Base-by-base conservation (phyloP, 2,329 filamentous ascomycete genomes). In the Sclerotinia sclerotiorum region DNA sequence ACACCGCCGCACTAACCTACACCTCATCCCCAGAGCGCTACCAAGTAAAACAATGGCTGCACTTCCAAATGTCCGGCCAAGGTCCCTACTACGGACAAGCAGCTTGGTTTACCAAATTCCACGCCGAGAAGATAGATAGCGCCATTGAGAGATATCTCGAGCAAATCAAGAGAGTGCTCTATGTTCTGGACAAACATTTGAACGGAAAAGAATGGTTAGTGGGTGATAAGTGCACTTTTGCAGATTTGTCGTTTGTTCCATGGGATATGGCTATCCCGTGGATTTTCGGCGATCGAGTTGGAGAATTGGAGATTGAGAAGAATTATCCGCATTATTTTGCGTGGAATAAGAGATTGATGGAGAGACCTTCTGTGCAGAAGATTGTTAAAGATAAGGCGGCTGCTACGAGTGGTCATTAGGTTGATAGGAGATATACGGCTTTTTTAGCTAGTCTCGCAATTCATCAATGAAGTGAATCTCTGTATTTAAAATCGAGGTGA, bases 141-240 rank as follows among this genome's bases (percentile, higher is more conserved):
- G 83, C 81, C 2, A 72, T 80, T 21, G 76, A 80, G 15, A 75
- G 82, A 15, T 85, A 84, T 73, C 70, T 70, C 11, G 77, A 80
- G 4, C 82, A 85, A 72, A 77, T 82, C 1, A 68, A 56, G 39
- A 58, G 70, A 5, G 69, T 75, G 3, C 58, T 79, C 0, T 71
- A 73, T 5, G 82, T 84, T 1, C 67, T 85, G 54, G 79, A 85
- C 17, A 72, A 65, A 7, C 77, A 79, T 67, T 74, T 84, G 19
- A 70, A 76, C 55, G 74, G 73, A 8, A 76, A 75, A 21, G 71
- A 77, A 32, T 81, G 74, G 54, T 73, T 82, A 2, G 78, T 82
- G 27, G 79, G 77, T 5, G 74, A 80, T 69, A 81, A 80, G 69
- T 72, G 68, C 68, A 80, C 77, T 3, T 80, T 78, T 72, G 80